Conservation (phyloP, 2,329 filamentous ascomycete species). For the Diaporthe eres region DNA sequence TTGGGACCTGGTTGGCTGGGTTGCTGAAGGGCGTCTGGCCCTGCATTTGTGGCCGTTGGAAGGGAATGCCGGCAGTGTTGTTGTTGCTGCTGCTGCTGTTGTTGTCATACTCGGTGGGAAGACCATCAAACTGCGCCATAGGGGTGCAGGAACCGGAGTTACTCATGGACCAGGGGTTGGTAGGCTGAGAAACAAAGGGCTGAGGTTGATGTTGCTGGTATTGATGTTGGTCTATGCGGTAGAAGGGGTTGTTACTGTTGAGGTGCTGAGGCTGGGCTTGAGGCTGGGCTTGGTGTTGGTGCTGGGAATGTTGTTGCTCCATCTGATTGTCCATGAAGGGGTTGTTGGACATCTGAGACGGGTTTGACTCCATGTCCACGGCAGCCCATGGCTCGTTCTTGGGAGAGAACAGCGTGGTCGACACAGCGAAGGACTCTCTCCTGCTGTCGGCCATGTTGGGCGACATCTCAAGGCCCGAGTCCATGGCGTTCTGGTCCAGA, state of each 20-base stretch:
- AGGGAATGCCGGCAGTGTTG: constrained; percentile 60
- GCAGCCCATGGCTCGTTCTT: constrained; percentile 76
- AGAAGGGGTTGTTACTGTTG: constrained; percentile 75
- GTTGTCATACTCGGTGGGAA: constrained; percentile 69
- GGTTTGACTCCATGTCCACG: constrained; percentile 69
- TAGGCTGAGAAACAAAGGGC: constrained; percentile 55
- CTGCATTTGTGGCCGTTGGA: constrained; percentile 65
- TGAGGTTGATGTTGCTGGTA: constrained; percentile 53
- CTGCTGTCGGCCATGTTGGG: constrained; percentile 74
- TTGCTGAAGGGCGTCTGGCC: constrained; percentile 69
- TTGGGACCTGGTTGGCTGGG: constrained; percentile 62
- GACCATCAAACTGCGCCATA: constrained; percentile 77
- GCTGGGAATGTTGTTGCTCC: constrained; percentile 53
- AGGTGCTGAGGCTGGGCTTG: constrained; percentile 38
- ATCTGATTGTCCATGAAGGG: constrained; percentile 64
- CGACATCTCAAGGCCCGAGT: constrained; percentile 75
- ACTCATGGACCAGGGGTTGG: constrained; percentile 73
- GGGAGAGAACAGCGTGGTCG: constrained; percentile 72
- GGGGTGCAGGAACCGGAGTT: constrained; percentile 81
- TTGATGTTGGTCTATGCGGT: constrained; percentile 71
- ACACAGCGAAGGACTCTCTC: constrained; percentile 74
- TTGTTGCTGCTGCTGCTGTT: constrained; percentile 44
- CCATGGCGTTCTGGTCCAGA: constrained; percentile 70
- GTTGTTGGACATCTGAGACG: constrained; percentile 72
- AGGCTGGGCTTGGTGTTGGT: constrained; percentile 16